Evolutionary conservation across 768 basidiomycete species (phyloP).

Genomic region (Dioszegia crocea): DNA sequence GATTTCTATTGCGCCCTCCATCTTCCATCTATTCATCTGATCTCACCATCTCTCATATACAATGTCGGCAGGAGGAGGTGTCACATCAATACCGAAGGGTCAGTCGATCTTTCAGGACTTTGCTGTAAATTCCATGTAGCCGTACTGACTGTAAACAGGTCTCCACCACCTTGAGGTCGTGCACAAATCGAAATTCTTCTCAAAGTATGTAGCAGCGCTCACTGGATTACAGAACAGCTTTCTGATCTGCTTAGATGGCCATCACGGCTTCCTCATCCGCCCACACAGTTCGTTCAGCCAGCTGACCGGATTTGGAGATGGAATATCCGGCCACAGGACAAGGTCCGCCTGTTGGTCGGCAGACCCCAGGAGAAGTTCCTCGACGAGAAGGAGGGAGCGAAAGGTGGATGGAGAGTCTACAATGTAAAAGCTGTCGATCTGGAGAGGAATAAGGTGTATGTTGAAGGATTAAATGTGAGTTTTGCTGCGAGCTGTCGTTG

Average conservation of each 20-base stretch:
- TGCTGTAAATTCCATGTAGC: background rate
- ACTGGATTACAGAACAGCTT: too few relatives aligned
- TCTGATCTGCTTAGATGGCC: conserved; percentile 11
- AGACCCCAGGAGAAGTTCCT: conserved; percentile 39
- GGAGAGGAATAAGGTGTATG: conserved; percentile 37
- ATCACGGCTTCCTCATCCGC: conserved; percentile 28
- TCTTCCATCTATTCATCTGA: background rate
- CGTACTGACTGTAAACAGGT: background rate
- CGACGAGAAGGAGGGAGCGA: conserved; percentile 22
- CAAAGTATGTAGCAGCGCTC: background rate
- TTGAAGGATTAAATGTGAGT: conserved; percentile 42
- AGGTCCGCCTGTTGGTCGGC: conserved; percentile 41
- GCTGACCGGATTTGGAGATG: conserved; percentile 33
- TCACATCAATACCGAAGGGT: conserved; percentile 24
- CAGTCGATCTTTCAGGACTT: background rate
- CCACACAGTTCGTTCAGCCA: conserved; percentile 33
- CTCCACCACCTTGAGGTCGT: conserved; percentile 12
- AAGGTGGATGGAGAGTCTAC: conserved; percentile 43
- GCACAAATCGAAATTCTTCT: conserved; percentile 7
- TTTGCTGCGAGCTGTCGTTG: too few relatives aligned
- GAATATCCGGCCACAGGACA: conserved; percentile 46
- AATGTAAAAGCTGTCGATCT: conserved; percentile 39
- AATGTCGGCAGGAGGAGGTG: conserved; percentile 14
- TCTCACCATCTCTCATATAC: background rate
- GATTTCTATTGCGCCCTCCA: background rate